Base-by-base conservation (phyloP, 768 basidiomycete genomes). In the Daedaleopsis nitida region DNA sequence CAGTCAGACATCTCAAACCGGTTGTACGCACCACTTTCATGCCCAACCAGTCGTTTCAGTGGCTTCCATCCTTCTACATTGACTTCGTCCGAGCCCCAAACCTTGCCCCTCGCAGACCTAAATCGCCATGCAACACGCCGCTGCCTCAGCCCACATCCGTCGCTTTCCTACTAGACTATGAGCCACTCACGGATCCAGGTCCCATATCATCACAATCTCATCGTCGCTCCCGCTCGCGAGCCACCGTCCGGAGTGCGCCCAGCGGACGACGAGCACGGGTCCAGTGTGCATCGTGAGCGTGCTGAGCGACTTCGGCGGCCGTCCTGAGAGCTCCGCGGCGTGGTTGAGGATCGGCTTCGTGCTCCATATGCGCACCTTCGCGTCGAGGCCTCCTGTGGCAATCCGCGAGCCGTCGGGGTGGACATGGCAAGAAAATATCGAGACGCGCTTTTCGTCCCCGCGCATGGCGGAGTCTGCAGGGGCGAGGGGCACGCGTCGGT, bases 51-150 rank as follows among this genome's bases (percentile, higher is more conserved):
- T 39, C 96, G 83, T 67, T 92, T 92, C 70, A 96, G 72, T 5
- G 95, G 92, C 70, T 96, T 98, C 97, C 97, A 99, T 24, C 90
- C 93, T 75, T 99, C 97, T 5, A 97, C 84, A 71, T 99, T 99
- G 65, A 96, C 85, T 69, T 98, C 97, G 65, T 94, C 93, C 21
- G 92, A 89, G 12, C 96, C 96, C 86, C 93, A 98, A 5, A 96
- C 87, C 73, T 89, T 93, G 17, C 95, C 91, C 55, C 86, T 85
- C 21, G 91, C 90, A 57, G 81, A 82, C 24, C 92, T 95, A 69
- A n/a, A 19, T 35, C 12, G n/a, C 38, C 60, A 38, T 59, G 39
- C 51, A 55, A 62, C 52, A 48, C 4, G 13, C 48, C 57, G 57
- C 57, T 54, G 43, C 19, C 5, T 58, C 55, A 59, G 52, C 43